Conservation (phyloP, 805 yeast species). For the Candida pseudofarinosa region DNA sequence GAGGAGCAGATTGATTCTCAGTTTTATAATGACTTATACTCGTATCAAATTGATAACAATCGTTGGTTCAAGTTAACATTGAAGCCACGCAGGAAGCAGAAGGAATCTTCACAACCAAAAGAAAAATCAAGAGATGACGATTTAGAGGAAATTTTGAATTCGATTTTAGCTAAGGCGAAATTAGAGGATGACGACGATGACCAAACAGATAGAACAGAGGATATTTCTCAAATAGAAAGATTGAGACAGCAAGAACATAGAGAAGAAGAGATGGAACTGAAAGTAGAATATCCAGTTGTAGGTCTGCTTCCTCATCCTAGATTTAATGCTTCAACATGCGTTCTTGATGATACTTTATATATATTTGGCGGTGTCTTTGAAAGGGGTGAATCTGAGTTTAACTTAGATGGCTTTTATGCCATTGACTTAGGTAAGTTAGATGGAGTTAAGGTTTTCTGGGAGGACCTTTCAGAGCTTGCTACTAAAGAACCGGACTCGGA, state of each 20-base stretch:
- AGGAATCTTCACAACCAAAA: slow-evolving; percentile 29
- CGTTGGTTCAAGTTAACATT: slow-evolving; percentile 79
- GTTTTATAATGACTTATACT: slow-evolving; percentile 74
- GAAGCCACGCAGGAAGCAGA: slow-evolving; percentile 57
- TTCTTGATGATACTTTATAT: slow-evolving; percentile 76
- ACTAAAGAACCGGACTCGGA: slow-evolving; percentile 56
- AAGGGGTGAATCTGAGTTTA: slow-evolving; percentile 78
- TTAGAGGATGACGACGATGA: slow-evolving; percentile 57
- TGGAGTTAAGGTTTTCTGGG: slow-evolving; percentile 89
- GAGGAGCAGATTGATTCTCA: slow-evolving; percentile 85
- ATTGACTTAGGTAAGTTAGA: slow-evolving; percentile 83
- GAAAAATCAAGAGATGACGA: slow-evolving; percentile 68
- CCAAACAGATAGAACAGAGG: slow-evolving; percentile 28
- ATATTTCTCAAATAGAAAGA: slow-evolving; percentile 31
- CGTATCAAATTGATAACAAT: slow-evolving; percentile 81
- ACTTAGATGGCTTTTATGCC: slow-evolving; percentile 80
- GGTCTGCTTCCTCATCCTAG: slow-evolving; percentile 79
- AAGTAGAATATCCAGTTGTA: slow-evolving; percentile 52
- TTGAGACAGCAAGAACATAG: slow-evolving; percentile 35
- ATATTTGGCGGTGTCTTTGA: slow-evolving; percentile 93
- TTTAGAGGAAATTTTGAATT: slow-evolving; percentile 74
- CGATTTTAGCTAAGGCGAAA: slow-evolving; percentile 69
- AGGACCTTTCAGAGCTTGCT: slow-evolving; percentile 61
- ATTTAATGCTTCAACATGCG: slow-evolving; percentile 82
- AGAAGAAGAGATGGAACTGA: slow-evolving; percentile 34